phyloP scores from a whole-genome alignment of 495 filamentous ascomycete genomes.

The Aspergillus kassunensis region DNA sequence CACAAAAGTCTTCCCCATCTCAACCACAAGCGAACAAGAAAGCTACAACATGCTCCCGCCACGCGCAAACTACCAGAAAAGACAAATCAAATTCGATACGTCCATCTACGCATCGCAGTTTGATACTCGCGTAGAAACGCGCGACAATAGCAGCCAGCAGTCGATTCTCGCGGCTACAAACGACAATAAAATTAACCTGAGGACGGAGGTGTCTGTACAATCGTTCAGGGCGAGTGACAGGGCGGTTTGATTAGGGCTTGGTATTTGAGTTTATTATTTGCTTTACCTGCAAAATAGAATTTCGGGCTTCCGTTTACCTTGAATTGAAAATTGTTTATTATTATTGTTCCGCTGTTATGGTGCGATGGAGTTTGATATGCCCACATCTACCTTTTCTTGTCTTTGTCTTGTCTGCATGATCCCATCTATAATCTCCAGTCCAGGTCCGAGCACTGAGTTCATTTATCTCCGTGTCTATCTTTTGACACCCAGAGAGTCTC shows the following conservation, averaged over 20 bases:
- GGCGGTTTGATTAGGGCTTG: background rate
- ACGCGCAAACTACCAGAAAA: background rate
- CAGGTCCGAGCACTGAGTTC: too few species aligned
- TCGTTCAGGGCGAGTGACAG: background rate
- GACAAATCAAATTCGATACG: background rate
- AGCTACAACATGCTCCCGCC: constrained; percentile 10
- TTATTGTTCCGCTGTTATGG: too few species aligned
- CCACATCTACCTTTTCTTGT: too few species aligned
- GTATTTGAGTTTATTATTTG: background rate
- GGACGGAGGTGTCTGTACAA: constrained; percentile 2
- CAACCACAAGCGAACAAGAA: constrained; percentile 2
- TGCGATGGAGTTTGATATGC: too few species aligned
- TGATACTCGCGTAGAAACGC: background rate
- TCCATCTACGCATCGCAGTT: constrained; percentile 4
- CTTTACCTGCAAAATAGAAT: background rate
- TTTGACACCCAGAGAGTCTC: too few species aligned
- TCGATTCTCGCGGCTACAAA: background rate
- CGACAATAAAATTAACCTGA: constrained; percentile 2
- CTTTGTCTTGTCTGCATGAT: too few species aligned
- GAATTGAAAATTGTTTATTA: too few species aligned
- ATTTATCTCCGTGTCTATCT: too few species aligned
- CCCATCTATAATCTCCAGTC: too few species aligned
- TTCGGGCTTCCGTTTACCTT: too few species aligned
- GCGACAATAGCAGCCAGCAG: constrained; percentile 3
- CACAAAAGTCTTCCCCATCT: background rate